Percentiles rank a stretch among this genome's conserved stretches.
These are phyloP conservation scores for Pythium dissimile DNA, from an alignment of 352 stramenopile genomes.

Conservation along the genomic window DNA sequence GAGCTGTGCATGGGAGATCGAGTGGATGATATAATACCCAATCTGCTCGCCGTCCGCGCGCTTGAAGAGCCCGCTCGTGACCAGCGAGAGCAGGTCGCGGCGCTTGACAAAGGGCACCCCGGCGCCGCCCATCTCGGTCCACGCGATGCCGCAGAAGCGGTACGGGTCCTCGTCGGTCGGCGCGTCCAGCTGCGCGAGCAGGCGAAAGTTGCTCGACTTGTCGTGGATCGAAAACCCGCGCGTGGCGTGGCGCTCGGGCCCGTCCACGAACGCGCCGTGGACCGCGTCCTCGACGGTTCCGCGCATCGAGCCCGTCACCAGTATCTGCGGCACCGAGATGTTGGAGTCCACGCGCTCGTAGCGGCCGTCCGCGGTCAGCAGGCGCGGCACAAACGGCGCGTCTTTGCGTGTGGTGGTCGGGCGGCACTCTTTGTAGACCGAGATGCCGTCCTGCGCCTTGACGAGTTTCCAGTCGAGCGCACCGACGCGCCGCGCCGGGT, in stretches of 20 bases:
- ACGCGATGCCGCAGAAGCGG: constrained; percentile 15
- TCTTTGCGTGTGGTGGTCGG: constrained; percentile 2
- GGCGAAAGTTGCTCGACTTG: constrained; percentile 10
- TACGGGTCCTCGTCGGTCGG: constrained; percentile 13
- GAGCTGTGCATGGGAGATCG: constrained; percentile 11
- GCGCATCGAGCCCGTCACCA: constrained; percentile 15
- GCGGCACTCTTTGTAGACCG: constrained; percentile 15
- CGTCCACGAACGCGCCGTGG: constrained; percentile 20
- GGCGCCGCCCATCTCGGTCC: constrained; percentile 15
- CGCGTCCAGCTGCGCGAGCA: constrained; percentile 4
- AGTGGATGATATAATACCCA: constrained; percentile 25
- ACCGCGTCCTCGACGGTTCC: constrained; percentile 19
- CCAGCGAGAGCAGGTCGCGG: constrained; percentile 13
- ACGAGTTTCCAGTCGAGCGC: constrained; percentile 15
- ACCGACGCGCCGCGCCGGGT: constrained; percentile 7
- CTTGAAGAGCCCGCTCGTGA: constrained; percentile 10
- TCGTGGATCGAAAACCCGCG: constrained; percentile 16
- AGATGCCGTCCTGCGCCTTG: constrained; percentile 15
- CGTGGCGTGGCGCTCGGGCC: constrained; percentile 6
- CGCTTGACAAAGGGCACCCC: constrained; percentile 14
- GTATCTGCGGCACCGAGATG: constrained; percentile 16
- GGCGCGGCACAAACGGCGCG: constrained; percentile 6
- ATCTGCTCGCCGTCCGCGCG: constrained; percentile 4
- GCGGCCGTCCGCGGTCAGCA: constrained; percentile 14
- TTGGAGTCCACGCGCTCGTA: constrained; percentile 14